Percentiles rank a stretch among this genome's conserved stretches.
Evolutionary conservation across 495 filamentous ascomycete species (phyloP).

Genomic region (Mytilinidion resinicola): DNA sequence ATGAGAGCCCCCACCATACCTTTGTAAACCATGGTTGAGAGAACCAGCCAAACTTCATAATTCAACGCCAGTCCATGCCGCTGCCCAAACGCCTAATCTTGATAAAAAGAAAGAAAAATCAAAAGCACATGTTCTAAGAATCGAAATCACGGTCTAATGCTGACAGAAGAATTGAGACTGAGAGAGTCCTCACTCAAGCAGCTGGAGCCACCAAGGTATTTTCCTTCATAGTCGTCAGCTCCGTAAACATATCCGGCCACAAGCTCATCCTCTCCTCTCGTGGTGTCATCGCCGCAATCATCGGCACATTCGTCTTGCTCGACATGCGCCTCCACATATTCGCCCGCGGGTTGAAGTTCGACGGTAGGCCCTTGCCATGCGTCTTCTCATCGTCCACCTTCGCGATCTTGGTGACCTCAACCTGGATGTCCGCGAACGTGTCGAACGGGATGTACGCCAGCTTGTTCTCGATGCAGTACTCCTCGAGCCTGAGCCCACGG

Average conservation of each 20-base stretch:
- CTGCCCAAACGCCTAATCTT: no score
- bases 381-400: slow-evolving; percentile 60
- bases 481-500: slow-evolving; percentile 60
- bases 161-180: no score
- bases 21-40: no score
- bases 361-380: slow-evolving; percentile 54
- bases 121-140: no score
- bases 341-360: slow-evolving; percentile 62
- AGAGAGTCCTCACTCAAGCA: no score
- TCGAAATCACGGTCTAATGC: neutral
- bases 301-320: slow-evolving; percentile 53
- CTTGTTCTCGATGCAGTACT: slow-evolving; percentile 61
- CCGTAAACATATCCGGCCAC: slow-evolving; percentile 50
- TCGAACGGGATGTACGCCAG: slow-evolving; percentile 61
- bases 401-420: slow-evolving; percentile 54
- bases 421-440: slow-evolving; percentile 62
- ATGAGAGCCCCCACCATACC: no score
- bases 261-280: slow-evolving; percentile 60
- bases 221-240: slow-evolving; percentile 5
- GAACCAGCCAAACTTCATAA: no score
- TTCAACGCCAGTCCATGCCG: no score
- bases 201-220: neutral
- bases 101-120: no score
- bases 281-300: slow-evolving; percentile 50
- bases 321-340: slow-evolving; percentile 64